A percentile compares a stretch with the other conserved stretches of the same genome.
phyloP scores from a whole-genome alignment of 495 filamentous ascomycete species.

The Rhypophila decipiens region DNA sequence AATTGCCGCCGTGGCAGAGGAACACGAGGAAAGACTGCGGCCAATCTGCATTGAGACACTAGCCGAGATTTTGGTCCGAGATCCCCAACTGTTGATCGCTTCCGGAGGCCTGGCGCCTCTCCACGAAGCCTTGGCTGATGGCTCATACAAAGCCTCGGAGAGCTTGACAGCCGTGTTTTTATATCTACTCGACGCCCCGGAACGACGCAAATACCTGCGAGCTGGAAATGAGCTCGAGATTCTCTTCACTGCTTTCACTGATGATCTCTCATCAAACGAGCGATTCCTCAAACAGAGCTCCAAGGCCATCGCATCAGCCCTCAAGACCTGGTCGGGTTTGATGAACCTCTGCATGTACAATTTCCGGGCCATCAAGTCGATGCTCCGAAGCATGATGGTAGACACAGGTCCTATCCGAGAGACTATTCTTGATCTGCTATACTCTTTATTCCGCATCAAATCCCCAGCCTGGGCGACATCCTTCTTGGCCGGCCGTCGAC shows the following conservation, averaged over 20 bases:
- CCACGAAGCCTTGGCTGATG: slow-evolving; percentile 80
- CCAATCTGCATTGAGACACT: slow-evolving; percentile 89
- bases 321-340: slow-evolving; percentile 90
- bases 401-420: slow-evolving; percentile 59
- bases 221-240: slow-evolving; percentile 75
- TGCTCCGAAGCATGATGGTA: slow-evolving; percentile 72
- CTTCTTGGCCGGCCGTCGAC: slow-evolving; percentile 82
- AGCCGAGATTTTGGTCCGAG: slow-evolving; percentile 81
- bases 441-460: slow-evolving; percentile 88
- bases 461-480: slow-evolving; percentile 94
- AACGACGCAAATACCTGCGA: slow-evolving; percentile 68
- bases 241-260: slow-evolving; percentile 83
- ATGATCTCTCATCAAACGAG: slow-evolving; percentile 65
- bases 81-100: slow-evolving; percentile 68
- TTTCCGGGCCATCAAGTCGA: slow-evolving; percentile 72
- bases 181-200: slow-evolving; percentile 80
- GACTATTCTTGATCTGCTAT: slow-evolving; percentile 78
- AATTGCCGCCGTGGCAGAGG: slow-evolving; percentile 84
- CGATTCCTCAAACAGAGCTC: slow-evolving; percentile 76
- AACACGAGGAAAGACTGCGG: slow-evolving; percentile 77
- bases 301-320: slow-evolving; percentile 75
- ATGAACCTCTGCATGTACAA: slow-evolving; percentile 80
- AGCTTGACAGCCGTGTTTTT: slow-evolving; percentile 78
- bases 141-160: slow-evolving; percentile 85
- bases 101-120: slow-evolving; percentile 77